Percentiles rank a stretch among this genome's conserved stretches.
These are phyloP conservation scores for Blastobotrys illinoisensis DNA, from an alignment of 1,139 yeast genomes.

Conservation along the genomic window DNA sequence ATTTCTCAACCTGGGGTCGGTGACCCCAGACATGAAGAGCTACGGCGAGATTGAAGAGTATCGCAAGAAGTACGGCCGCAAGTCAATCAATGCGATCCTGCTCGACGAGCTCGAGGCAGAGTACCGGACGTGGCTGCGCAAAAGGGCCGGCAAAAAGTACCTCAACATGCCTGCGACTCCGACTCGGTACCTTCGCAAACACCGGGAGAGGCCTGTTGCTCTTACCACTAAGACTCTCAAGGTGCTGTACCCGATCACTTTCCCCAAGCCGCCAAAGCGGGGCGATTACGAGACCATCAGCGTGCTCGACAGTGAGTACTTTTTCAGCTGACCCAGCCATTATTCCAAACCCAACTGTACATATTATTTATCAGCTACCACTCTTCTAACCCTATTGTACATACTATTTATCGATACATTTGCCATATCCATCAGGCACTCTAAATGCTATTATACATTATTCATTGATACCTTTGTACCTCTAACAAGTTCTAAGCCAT, in stretches of 20 bases:
- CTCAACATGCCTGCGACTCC: neutral
- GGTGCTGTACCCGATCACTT: constrained; percentile 51
- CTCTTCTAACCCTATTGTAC: no score
- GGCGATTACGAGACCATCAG: constrained; percentile 72
- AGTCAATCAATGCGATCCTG: constrained; percentile 18
- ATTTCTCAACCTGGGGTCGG: constrained; percentile 40
- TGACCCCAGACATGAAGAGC: constrained; percentile 15
- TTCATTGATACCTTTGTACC: no score
- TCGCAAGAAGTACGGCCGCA: constrained; percentile 37
- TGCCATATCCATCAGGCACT: no score
- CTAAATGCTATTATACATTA: no score
- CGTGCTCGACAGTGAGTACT: constrained; percentile 66
- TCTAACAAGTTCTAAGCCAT: no score
- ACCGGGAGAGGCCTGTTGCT: neutral
- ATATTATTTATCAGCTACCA: neutral
- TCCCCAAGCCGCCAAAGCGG: constrained; percentile 66
- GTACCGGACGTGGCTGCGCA: neutral
- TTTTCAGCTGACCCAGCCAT: constrained; percentile 40
- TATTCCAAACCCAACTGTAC: neutral
- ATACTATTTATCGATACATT: no score
- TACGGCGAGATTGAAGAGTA: constrained; percentile 46
- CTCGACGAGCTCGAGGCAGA: constrained; percentile 3
- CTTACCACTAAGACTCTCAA: neutral
- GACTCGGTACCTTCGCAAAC: neutral
- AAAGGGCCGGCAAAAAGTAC: neutral